A percentile compares a stretch with the other conserved stretches of the same genome.
Evolutionary conservation across 768 basidiomycete genomes (phyloP).

Genomic region (Tephrocybe rancida): DNA sequence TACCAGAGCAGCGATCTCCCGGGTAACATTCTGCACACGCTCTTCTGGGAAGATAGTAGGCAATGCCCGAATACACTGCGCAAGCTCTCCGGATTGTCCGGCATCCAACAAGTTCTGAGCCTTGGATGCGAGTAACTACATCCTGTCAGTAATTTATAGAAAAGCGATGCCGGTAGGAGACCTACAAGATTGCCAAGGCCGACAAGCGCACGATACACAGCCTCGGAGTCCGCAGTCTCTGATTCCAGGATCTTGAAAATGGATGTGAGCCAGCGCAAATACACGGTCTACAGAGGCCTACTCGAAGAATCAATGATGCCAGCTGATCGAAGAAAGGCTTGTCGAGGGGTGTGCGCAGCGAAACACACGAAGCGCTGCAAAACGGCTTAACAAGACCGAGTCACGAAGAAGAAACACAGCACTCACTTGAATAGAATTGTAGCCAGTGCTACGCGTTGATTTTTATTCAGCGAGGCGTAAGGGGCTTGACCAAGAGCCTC

Average conservation of each 20-base stretch:
- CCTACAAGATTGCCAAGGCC: slow-evolving; percentile 75
- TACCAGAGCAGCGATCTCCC: slow-evolving; percentile 50
- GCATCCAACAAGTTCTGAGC: slow-evolving; percentile 37
- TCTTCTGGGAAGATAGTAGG: slow-evolving; percentile 57
- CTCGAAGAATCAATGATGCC: slow-evolving; percentile 47
- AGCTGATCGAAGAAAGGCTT: slow-evolving; percentile 41
- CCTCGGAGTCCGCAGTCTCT: slow-evolving; percentile 63
- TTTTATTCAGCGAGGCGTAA: slow-evolving; percentile 62
- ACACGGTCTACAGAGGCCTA: slow-evolving; percentile 23
- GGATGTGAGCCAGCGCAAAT: neutral
- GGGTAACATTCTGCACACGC: slow-evolving; percentile 52
- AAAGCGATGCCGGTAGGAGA: slow-evolving; percentile 4
- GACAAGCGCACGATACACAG: slow-evolving; percentile 69
- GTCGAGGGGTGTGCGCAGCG: slow-evolving; percentile 44
- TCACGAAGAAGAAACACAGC: neutral
- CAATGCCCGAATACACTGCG: slow-evolving; percentile 38
- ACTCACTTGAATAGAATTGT: slow-evolving; percentile 90
- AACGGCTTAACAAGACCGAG: neutral
- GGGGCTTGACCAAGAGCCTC: slow-evolving; percentile 50
- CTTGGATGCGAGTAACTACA: slow-evolving; percentile 53
- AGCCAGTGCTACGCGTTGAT: slow-evolving; percentile 74
- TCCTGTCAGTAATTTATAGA: slow-evolving; percentile 8
- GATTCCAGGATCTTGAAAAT: slow-evolving; percentile 48
- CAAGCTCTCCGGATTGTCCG: slow-evolving; percentile 42
- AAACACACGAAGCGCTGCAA: slow-evolving; percentile 66